These are phyloP conservation scores for Quercus phellos DNA, from an alignment of 331 rosid species.

Conservation along the genomic window DNA sequence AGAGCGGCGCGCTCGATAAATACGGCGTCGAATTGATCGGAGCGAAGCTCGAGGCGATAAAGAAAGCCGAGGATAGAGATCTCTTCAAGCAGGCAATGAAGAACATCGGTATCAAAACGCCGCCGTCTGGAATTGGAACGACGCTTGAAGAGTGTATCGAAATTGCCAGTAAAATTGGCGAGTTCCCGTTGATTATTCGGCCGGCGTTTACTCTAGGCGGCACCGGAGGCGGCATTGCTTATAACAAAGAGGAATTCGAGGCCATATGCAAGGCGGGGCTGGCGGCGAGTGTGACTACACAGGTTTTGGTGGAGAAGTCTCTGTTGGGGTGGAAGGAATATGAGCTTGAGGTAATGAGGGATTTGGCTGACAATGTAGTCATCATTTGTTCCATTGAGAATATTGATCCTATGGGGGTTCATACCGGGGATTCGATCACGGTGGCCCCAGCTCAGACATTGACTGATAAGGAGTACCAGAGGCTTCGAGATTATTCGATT, in stretches of 20 bases:
- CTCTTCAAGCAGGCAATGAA: constrained; percentile 85
- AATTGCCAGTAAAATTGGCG: constrained; percentile 62
- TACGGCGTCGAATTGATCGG: constrained; percentile 82
- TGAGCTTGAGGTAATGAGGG: constrained; percentile 98
- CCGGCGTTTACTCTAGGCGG: constrained; percentile 94
- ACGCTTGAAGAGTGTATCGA: constrained; percentile 52
- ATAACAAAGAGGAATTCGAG: constrained; percentile 76
- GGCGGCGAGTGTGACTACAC: constrained; percentile 76
- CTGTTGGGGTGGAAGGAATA: constrained; percentile 97
- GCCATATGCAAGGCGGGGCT: constrained; percentile 80
- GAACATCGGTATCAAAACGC: constrained; percentile 77
- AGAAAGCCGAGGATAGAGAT: constrained; percentile 88
- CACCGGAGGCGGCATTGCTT: constrained; percentile 94
- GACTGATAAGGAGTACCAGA: constrained; percentile 94
- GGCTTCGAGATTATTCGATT: constrained; percentile 81
- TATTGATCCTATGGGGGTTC: constrained; percentile 97
- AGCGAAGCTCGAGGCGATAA: constrained; percentile 88
- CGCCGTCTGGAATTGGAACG: constrained; percentile 73
- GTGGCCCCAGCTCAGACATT: constrained; percentile 96
- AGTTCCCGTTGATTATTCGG: constrained; percentile 73
- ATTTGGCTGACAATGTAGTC: constrained; percentile 92
- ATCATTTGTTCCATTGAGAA: constrained; percentile 97
- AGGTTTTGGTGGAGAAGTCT: constrained; percentile 88
- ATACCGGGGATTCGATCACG: constrained; percentile 93
- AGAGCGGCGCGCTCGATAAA: constrained; percentile 64